Conservation (phyloP, 495 filamentous ascomycete genomes). For the Copromyces sp. region DNA sequence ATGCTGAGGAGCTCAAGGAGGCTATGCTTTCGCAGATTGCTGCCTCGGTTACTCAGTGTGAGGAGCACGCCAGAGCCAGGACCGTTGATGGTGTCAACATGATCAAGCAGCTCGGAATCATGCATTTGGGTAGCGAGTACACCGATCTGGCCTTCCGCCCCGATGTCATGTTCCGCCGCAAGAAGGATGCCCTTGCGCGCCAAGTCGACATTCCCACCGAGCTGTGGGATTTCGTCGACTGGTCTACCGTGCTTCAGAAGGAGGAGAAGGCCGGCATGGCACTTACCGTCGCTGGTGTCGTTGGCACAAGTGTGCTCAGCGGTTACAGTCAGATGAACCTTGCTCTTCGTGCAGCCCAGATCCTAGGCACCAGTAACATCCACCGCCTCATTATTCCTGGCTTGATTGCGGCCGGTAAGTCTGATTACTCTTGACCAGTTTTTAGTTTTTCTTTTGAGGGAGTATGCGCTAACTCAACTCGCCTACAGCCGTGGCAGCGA, state of each 20-base stretch:
- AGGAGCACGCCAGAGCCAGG: conserved; percentile 70
- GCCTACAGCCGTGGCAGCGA: conserved; percentile 54
- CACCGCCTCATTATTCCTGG: conserved; percentile 74
- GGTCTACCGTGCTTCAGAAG: conserved; percentile 66
- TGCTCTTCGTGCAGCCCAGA: conserved; percentile 62
- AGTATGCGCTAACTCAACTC: conserved; percentile 6
- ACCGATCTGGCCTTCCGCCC: conserved; percentile 73
- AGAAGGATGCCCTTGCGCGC: conserved; percentile 66
- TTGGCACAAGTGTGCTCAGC: conserved; percentile 71
- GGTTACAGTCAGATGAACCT: conserved; percentile 85
- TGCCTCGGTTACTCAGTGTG: conserved; percentile 62
- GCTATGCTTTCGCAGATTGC: conserved; percentile 87
- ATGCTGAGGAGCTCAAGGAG: conserved; percentile 83
- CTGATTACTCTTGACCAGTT: background rate
- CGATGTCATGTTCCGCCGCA: conserved; percentile 84
- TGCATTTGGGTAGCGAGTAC: conserved; percentile 83
- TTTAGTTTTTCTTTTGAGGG: background rate
- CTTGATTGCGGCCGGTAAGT: conserved; percentile 65
- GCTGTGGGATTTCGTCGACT: conserved; percentile 86
- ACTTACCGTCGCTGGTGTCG: conserved; percentile 78
- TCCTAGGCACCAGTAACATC: conserved; percentile 77
- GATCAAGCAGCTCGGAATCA: conserved; percentile 77
- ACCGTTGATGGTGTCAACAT: conserved; percentile 74
- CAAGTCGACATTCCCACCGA: conserved; percentile 83
- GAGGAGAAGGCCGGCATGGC: conserved; percentile 95